Evolutionary conservation across 352 stramenopile species (phyloP), one percentile per base, ranked within the genome.

Genomic region (Thraustochytrium striatum): DNA sequence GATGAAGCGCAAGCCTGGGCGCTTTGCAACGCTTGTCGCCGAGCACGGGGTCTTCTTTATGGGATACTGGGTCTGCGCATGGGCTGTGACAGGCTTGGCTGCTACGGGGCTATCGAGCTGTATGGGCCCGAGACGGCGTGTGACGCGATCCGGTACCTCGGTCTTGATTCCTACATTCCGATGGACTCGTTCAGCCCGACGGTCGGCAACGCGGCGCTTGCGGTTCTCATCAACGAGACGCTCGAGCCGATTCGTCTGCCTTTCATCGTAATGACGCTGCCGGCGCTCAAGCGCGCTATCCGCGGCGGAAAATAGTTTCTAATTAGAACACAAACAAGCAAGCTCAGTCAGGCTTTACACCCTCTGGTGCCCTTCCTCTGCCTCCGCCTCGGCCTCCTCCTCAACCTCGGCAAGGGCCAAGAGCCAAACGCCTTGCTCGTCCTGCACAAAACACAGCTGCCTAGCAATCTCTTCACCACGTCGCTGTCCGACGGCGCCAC

Each of bases 151-250:
- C 89, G 91, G 84, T 86, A 86, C 57, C 84, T 94, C 30, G 89
- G 90, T 0, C 84, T 93, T 28, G 89, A 94, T 83, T 85, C 85
- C 44, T 85, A 90, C 73, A 87, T 94, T 57, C 89, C 93, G 83
- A 84, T 89, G 5, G 81, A 85, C 65, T 84, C 83, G 33, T 81
- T 95, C 16, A 88, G 94, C 85, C 90, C 90, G 41, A 92, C 86
- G 57, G 90, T 94, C 79, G 89, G 90, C 47, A 94, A 94, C 84
- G 88, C 93, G 39, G 89, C 89, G 72, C 86, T 94, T 58, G 89
- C 90, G 38, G 84, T 93, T 43, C 86, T 94, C 25, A 83, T 93
- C 61, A 95, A 95, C 85, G 90, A 95, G 81, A 87, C 81, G 59
- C 61, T 94, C 61, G 90, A 95, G 82, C 83, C 91, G 36, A 78